Base-by-base conservation (phyloP, 148 eudicot species). In the Chenopodium quinoa region DNA sequence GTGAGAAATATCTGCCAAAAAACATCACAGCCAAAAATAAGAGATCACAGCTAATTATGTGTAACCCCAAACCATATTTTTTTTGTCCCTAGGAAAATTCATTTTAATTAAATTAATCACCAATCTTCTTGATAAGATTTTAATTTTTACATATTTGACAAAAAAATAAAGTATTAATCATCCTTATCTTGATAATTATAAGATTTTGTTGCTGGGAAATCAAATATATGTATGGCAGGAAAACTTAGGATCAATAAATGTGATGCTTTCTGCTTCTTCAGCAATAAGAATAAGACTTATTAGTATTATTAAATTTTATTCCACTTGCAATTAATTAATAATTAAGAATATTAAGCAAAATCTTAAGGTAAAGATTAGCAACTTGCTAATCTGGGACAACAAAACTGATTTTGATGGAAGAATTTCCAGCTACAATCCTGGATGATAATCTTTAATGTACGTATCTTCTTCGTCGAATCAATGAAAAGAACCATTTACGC, bases 261-360 rank as follows among this genome's bases (percentile, higher is more conserved):
- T 58, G 46, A 71, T 71, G 77, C 77, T 73, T 80, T 52, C 71
- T 71, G 77, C 40, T 80, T 48, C 60, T 70, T 75, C 72, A 75
- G 29, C 85, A 79, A 75, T 37, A 27, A 79, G 79, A 66, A 79
- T 69, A 50, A 68, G 62, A 37, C 31, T 44, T 56, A 69, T 72
- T 72, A 69, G 75, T 12, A 58, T 52, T 74, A 69, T 66, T 50
- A 11, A 71, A 34, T 9, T 40, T 71, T 58, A 27, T 68, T 62
- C 82, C 70, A 83, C 80, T 83, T 75, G 80, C 50, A 76, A 71
- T 84, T 76, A 71, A 84, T n/a, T 76, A 84, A 76, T 80, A 47
- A 80, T 84, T 25, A 76, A 64, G 86, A 71, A 71, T 76, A 47
- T 84, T 23, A 73, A 54, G 69, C 78, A 76, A 76, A 56, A 72